A percentile compares a stretch with the other conserved stretches of the same genome.
Evolutionary conservation across 2,329 filamentous ascomycete genomes (phyloP).

Genomic region (Nemania abortiva): DNA sequence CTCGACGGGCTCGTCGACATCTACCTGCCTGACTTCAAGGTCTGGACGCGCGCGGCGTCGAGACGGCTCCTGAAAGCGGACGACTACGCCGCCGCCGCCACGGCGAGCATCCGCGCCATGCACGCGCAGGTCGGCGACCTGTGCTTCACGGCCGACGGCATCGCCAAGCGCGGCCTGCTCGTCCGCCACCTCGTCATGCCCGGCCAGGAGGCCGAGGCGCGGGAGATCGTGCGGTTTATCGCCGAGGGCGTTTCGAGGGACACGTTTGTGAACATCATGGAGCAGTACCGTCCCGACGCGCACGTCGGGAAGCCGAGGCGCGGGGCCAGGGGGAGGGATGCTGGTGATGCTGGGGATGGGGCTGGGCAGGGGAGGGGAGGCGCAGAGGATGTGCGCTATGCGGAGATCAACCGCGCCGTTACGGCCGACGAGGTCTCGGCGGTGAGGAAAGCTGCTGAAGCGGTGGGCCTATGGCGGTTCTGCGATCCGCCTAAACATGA

Average conservation of each 20-base stretch:
- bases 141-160: constrained; percentile 83
- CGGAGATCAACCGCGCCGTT: constrained; percentile 82
- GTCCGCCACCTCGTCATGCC: constrained; percentile 89
- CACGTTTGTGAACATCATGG: constrained; percentile 88
- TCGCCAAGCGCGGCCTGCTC: constrained; percentile 81
- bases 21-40: constrained; percentile 90
- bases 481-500: constrained; percentile 71
- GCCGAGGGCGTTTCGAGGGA: constrained; percentile 79
- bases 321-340: constrained; percentile 39
- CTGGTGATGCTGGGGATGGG: constrained; percentile 10
- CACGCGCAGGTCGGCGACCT: constrained; percentile 84
- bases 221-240: constrained; percentile 80
- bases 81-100: constrained; percentile 77
- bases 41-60: constrained; percentile 76
- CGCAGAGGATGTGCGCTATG: constrained; percentile 70
- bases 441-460: constrained; percentile 75
- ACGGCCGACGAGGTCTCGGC: constrained; percentile 72
- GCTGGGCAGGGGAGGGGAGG: constrained; percentile 46
- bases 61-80: constrained; percentile 81
- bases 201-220: constrained; percentile 78
- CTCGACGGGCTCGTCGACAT: constrained; percentile 86
- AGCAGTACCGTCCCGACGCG: constrained; percentile 85
- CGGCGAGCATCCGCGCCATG: constrained; percentile 84
- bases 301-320: constrained; percentile 79
- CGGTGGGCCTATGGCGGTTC: constrained; percentile 83